These are phyloP conservation scores for Rhizopogon roseolus DNA, from an alignment of 768 basidiomycete genomes.

Conservation along the genomic window DNA sequence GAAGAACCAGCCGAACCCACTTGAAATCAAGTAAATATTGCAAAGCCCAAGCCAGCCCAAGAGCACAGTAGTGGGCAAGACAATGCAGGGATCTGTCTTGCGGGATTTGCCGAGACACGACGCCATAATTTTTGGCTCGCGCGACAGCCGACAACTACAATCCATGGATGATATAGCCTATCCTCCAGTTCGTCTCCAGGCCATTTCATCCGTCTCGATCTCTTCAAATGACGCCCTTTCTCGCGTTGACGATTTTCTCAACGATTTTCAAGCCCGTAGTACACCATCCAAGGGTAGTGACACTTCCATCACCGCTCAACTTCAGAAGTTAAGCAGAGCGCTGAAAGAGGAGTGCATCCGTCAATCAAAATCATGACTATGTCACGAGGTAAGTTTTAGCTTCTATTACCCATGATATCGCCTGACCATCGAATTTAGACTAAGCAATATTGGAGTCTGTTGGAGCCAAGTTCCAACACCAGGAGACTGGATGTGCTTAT, in stretches of 20 bases:
- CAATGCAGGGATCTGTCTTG: too few species aligned
- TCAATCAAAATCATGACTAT: slow-evolving; percentile 11
- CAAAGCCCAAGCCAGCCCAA: too few species aligned
- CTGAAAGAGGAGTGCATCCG: slow-evolving; percentile 38
- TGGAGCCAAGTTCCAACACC: too few species aligned
- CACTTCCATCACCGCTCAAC: slow-evolving; percentile 52
- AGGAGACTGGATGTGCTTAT: neutral
- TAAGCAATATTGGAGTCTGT: too few species aligned
- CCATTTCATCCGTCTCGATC: slow-evolving; percentile 30
- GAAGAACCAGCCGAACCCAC: too few species aligned
- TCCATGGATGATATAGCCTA: slow-evolving; percentile 44
- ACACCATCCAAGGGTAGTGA: slow-evolving; percentile 46
- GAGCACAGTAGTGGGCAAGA: too few species aligned
- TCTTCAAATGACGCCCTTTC: slow-evolving; percentile 37
- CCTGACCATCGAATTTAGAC: neutral
- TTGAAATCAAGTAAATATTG: too few species aligned
- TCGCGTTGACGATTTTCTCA: slow-evolving; percentile 40
- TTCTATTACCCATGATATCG: neutral
- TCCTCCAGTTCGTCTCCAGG: slow-evolving; percentile 43
- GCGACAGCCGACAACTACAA: neutral
- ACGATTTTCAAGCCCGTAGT: slow-evolving; percentile 43
- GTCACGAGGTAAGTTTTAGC: neutral
- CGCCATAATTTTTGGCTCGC: neutral
- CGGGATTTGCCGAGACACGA: neutral
- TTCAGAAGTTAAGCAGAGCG: slow-evolving; percentile 51